phyloP scores from a whole-genome alignment of 768 basidiomycete genomes.

The Boletus fagicola region DNA sequence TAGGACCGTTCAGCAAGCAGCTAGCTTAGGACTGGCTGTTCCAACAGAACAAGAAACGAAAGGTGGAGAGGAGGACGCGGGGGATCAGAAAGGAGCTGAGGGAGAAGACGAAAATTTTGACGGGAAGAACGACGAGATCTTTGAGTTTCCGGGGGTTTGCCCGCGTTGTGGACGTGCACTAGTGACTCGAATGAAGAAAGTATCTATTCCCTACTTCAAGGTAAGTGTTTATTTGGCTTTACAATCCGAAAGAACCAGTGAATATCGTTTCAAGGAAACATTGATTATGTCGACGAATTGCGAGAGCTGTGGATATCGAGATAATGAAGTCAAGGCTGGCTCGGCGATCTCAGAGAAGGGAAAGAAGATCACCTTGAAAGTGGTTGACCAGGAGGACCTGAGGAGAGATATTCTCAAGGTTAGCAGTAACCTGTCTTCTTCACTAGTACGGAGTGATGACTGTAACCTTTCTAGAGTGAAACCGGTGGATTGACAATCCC shows the following conservation, averaged over 20 bases:
- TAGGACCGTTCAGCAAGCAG: constrained; percentile 78
- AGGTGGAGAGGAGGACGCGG: neutral
- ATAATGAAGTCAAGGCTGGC: constrained; percentile 97
- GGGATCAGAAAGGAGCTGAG: constrained; percentile 8
- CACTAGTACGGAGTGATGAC: neutral
- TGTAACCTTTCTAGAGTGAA: constrained; percentile 65
- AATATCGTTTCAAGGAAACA: constrained; percentile 61
- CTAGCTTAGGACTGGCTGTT: constrained; percentile 68
- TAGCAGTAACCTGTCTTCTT: constrained; percentile 11
- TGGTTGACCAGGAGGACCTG: constrained; percentile 90
- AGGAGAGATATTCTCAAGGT: constrained; percentile 94
- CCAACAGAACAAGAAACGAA: constrained; percentile 38
- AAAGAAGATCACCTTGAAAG: constrained; percentile 82
- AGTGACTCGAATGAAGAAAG: constrained; percentile 93
- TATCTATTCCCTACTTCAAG: constrained; percentile 97
- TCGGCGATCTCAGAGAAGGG: constrained; percentile 85
- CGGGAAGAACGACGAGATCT: constrained; percentile 78
- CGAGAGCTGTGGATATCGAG: constrained; percentile 90
- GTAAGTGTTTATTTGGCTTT: constrained; percentile 34
- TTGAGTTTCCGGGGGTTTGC: constrained; percentile 83
- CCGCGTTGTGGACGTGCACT: constrained; percentile 82
- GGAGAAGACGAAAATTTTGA: constrained; percentile 24
- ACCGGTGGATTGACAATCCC: constrained; percentile 87
- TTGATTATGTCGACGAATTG: constrained; percentile 99
- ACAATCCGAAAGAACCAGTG: neutral